Percentiles rank a stretch among this genome's conserved stretches.
Evolutionary conservation across 1,284 basidiomycete genomes (phyloP).

Genomic region (Sphagnurus paluster): DNA sequence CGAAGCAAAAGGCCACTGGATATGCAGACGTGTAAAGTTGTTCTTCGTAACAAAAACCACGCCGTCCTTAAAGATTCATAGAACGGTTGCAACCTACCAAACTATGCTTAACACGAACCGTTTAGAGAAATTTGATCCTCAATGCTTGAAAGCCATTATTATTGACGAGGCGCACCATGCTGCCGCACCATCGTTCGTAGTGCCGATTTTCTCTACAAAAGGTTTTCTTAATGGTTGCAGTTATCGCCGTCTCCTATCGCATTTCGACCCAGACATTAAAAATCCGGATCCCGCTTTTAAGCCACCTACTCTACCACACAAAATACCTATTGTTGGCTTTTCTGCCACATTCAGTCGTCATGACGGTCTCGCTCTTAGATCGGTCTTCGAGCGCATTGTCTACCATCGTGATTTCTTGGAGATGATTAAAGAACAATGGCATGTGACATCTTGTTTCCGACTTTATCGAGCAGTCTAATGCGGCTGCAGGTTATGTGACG

Average conservation of each 20-base stretch:
- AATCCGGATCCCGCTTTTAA: slow-evolving; percentile 46
- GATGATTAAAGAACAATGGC: slow-evolving; percentile 95
- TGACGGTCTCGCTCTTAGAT: slow-evolving; percentile 87
- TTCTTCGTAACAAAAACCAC: slow-evolving; percentile 1
- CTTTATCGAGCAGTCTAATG: slow-evolving; percentile 7
- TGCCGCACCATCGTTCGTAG: slow-evolving; percentile 80
- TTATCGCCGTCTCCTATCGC: slow-evolving; percentile 76
- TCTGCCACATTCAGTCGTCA: slow-evolving; percentile 94
- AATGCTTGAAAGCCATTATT: slow-evolving; percentile 77
- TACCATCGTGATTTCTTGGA: slow-evolving; percentile 92
- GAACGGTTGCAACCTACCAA: slow-evolving; percentile 93
- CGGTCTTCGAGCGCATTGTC: slow-evolving; percentile 89
- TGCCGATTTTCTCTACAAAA: not conserved
- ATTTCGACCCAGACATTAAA: slow-evolving; percentile 67
- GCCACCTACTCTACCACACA: slow-evolving; percentile 38
- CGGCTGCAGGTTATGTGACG: slow-evolving; percentile 72
- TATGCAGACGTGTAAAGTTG: slow-evolving; percentile 73
- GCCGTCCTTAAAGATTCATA: slow-evolving; percentile 28
- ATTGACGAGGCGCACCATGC: slow-evolving; percentile 97
- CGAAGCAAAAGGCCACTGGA: slow-evolving; percentile 75
- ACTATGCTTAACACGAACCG: slow-evolving; percentile 72
- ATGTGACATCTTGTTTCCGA: slow-evolving; percentile 17
- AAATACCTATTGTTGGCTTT: slow-evolving; percentile 90
- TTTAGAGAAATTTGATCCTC: slow-evolving; percentile 80
- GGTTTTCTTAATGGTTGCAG: slow-evolving; percentile 34